These are phyloP conservation scores for Teratosphaeria pseudoeucalypti DNA, from an alignment of 2,329 filamentous ascomycete species.

Conservation along the genomic window DNA sequence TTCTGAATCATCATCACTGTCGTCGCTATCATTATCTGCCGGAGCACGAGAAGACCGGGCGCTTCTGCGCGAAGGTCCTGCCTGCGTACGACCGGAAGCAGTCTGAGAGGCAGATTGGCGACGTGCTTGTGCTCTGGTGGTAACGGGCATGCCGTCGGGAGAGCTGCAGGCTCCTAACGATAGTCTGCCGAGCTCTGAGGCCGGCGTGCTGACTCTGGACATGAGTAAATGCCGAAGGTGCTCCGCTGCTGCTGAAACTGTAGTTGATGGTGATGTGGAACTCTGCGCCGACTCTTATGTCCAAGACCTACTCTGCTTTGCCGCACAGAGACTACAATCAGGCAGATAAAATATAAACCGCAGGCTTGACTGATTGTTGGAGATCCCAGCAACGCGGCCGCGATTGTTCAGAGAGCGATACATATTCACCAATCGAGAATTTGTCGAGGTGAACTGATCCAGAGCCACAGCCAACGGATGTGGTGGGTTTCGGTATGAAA, in stretches of 20 bases:
- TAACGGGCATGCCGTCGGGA: slow-evolving; percentile 1
- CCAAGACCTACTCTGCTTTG: neutral
- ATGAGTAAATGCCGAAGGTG: neutral
- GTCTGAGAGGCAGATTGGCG: neutral
- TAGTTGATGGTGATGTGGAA: neutral
- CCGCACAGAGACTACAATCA: neutral
- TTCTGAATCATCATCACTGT: neutral
- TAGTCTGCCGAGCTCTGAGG: slow-evolving; percentile 1
- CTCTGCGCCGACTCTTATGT: neutral
- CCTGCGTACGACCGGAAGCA: neutral
- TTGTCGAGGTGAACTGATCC: neutral
- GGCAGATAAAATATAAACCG: neutral
- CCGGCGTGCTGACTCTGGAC: slow-evolving; percentile 2
- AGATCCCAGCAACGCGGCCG: neutral
- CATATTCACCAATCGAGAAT: neutral
- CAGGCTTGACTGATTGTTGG: neutral
- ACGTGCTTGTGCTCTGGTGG: slow-evolving; percentile 1
- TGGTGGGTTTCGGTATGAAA: neutral
- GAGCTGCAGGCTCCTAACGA: neutral
- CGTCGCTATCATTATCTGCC: neutral
- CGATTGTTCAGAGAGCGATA: neutral
- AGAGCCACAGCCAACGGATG: neutral
- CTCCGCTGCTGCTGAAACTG: neutral
- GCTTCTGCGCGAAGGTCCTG: neutral
- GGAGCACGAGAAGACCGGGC: neutral